Conservation (phyloP, 2,329 filamentous ascomycete species). For the Scedosporium boydii region DNA sequence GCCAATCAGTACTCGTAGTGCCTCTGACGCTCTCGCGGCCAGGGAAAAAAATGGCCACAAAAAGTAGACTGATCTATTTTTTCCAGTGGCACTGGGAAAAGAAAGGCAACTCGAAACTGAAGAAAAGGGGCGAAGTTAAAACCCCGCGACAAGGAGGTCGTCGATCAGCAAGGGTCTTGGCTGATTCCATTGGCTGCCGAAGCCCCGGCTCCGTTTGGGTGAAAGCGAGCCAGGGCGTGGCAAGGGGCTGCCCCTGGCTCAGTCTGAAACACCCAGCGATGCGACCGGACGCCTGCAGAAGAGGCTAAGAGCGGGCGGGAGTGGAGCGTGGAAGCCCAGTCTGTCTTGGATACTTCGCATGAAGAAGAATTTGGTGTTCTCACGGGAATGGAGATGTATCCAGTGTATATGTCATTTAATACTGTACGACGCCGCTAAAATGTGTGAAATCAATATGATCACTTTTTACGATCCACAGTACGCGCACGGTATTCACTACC, state of each 20-base stretch:
- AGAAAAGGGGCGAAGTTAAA: conserved; percentile 1
- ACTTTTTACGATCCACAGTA: too few species aligned
- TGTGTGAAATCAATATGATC: too few species aligned
- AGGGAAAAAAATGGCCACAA: neutral
- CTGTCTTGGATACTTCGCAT: too few species aligned
- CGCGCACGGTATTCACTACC: too few species aligned
- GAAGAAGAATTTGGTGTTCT: too few species aligned
- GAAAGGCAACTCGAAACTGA: conserved; percentile 1
- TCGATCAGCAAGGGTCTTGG: neutral
- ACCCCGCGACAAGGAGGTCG: conserved; percentile 2
- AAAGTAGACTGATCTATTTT: neutral
- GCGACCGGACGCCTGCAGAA: neutral
- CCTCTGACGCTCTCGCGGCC: neutral
- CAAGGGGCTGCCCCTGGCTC: neutral
- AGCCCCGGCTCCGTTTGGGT: neutral
- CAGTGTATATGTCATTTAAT: too few species aligned
- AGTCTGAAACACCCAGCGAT: neutral
- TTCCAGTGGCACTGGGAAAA: neutral
- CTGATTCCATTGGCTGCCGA: neutral
- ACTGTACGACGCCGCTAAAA: too few species aligned
- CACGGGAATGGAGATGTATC: too few species aligned
- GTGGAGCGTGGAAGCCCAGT: too few species aligned
- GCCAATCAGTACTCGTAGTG: neutral
- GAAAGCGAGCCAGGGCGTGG: neutral
- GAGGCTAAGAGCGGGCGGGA: neutral